These are phyloP conservation scores for Geranium brycei DNA, from an alignment of 345 rosid genomes.

Conservation along the genomic window DNA sequence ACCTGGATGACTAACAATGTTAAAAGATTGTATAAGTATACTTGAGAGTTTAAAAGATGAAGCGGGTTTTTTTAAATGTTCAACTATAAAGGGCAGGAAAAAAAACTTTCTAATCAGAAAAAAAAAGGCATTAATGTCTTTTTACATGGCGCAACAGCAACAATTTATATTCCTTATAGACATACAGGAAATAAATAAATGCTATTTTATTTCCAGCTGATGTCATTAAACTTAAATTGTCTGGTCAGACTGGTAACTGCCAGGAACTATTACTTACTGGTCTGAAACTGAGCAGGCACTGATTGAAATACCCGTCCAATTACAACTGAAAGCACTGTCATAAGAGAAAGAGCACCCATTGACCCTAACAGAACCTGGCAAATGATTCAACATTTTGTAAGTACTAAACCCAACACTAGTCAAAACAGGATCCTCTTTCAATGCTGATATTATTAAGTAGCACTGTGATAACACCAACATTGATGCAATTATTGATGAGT, in stretches of 20 bases:
- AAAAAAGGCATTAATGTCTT: too few species aligned
- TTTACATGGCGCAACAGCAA: too few species aligned
- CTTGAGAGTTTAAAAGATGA: too few species aligned
- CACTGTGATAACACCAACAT: too few species aligned
- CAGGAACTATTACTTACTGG: slow-evolving; percentile 43
- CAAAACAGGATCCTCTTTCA: background rate
- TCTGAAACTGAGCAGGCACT: slow-evolving; percentile 94
- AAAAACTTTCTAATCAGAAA: too few species aligned
- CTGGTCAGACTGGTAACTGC: background rate
- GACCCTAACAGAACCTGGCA: slow-evolving; percentile 95
- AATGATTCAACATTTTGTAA: slow-evolving; percentile 12
- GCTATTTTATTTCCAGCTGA: background rate
- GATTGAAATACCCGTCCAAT: slow-evolving; percentile 87
- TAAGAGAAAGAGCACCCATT: slow-evolving; percentile 90
- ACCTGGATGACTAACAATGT: too few species aligned
- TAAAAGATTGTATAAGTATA: too few species aligned
- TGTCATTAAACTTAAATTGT: background rate
- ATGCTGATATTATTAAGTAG: too few species aligned
- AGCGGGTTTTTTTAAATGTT: too few species aligned
- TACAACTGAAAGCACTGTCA: slow-evolving; percentile 83
- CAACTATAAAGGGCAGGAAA: too few species aligned
- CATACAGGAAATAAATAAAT: background rate
- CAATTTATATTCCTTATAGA: background rate
- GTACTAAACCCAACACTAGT: background rate
- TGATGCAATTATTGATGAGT: too few species aligned